Evolutionary conservation across 345 rosid species (phyloP), one percentile per base, ranked within the genome.

Genomic region (Eucalyptus fibrosa): DNA sequence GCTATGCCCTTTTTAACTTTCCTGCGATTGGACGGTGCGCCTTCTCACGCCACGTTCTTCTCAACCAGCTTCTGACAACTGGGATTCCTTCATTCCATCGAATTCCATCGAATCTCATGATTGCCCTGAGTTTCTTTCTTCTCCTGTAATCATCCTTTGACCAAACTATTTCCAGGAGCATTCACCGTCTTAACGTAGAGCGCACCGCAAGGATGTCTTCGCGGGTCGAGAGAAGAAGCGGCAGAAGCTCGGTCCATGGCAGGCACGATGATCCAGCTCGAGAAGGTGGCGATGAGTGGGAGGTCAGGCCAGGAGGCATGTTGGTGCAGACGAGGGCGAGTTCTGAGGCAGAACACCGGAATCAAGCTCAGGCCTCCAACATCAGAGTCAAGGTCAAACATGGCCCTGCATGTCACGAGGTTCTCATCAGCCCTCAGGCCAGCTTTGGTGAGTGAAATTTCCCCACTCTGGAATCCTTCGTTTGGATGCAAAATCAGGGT

Each of bases 271-370:
- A 50, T 56, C 85, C 37, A 30, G 91, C 89, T 9, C 87, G 88
- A 56, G 94, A 94, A n/a, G 88, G 88, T 32, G 56, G 89, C 28
- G 89, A 67, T 44, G 86, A 45, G 86, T 94, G 92, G 95, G 97
- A 95, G 91, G 87, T 95, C 53, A 92, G 95, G 89, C 96, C 94
- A 7, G 95, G 97, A 89, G 97, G 96, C 86, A 94, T 95, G 97
- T 34, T 95, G 88, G 95, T 95, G n/a, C 96, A 95, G 91, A 94
- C 91, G 90, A 77, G 85, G 85, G 47, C 51, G 95, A 51, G 89
- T 90, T 89, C 87, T 91, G 89, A 69, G 89, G 50, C 86, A 69
- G 92, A 50, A 81, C 65, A 50, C 90, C 92, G 50, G 59, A 87
- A 37, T 50, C 83, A 5, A 77, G 85, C 59, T 81, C 86, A 51